Percentiles rank a stretch among this genome's conserved stretches.
Evolutionary conservation across 352 stramenopile species (phyloP).

Genomic region (Achlya hypogyna): DNA sequence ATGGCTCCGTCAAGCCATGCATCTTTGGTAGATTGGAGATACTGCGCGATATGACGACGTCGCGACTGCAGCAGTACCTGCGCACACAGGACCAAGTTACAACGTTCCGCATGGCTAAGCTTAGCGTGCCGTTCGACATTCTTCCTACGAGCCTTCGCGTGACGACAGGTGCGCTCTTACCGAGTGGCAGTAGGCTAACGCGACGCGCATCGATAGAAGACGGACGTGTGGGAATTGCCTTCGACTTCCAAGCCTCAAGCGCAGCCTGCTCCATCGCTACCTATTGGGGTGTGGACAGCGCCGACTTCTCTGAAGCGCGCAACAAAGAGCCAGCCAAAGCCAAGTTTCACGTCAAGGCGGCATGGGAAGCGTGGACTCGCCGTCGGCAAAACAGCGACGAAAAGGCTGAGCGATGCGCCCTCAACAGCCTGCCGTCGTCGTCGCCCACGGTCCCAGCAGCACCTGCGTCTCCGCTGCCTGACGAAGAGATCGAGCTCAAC

Average conservation of each 20-base stretch:
- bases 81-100: constrained; percentile 8
- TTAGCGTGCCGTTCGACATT: constrained; percentile 8
- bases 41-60: background rate
- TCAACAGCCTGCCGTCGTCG: background rate
- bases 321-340: background rate
- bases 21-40: constrained; percentile 2
- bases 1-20: background rate
- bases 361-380: background rate
- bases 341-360: background rate
- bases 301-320: background rate
- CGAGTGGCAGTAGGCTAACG: background rate
- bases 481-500: background rate
- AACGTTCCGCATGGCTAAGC: background rate
- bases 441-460: background rate
- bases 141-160: background rate
- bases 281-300: background rate
- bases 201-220: background rate
- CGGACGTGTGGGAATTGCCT: background rate
- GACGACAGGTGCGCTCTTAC: background rate
- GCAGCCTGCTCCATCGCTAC: background rate
- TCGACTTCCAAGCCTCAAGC: background rate
- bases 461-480: background rate
- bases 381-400: background rate
- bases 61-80: constrained; percentile 11
- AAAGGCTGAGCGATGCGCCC: background rate